phyloP scores from a whole-genome alignment of 75 land plant genomes.

The Cryptomeria japonica region DNA sequence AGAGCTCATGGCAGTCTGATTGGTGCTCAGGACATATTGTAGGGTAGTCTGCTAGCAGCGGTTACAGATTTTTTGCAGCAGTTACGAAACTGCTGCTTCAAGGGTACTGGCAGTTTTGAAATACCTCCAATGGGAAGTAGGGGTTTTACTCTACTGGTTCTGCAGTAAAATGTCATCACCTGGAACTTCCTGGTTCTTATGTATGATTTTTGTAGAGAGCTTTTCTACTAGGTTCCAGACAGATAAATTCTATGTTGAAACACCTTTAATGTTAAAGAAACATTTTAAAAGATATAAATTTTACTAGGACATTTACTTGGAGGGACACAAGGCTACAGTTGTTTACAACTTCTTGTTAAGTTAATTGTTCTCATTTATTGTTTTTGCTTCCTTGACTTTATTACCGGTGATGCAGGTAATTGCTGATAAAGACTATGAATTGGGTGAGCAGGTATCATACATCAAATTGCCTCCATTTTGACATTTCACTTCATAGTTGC shows the following conservation, averaged over 20 bases:
- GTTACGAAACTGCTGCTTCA: too few relatives aligned
- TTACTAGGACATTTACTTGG: background rate
- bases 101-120: too few relatives aligned
- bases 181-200: too few relatives aligned
- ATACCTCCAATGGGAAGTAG: too few relatives aligned
- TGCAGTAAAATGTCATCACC: too few relatives aligned
- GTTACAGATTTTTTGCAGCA: too few relatives aligned
- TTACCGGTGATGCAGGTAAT: conserved; percentile 59
- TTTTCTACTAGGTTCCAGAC: background rate
- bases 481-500: background rate
- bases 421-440: conserved; percentile 74
- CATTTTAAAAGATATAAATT: background rate
- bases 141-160: too few relatives aligned
- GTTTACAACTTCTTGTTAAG: background rate
- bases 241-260: background rate
- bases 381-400: background rate
- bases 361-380: background rate
- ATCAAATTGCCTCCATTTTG: background rate
- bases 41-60: too few relatives aligned
- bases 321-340: background rate
- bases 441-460: conserved; percentile 64
- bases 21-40: too few relatives aligned
- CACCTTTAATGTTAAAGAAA: background rate
- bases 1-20: too few relatives aligned
- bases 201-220: too few relatives aligned